Base-by-base conservation (phyloP, 306 rosid species). In the Alnus glutinosa region DNA sequence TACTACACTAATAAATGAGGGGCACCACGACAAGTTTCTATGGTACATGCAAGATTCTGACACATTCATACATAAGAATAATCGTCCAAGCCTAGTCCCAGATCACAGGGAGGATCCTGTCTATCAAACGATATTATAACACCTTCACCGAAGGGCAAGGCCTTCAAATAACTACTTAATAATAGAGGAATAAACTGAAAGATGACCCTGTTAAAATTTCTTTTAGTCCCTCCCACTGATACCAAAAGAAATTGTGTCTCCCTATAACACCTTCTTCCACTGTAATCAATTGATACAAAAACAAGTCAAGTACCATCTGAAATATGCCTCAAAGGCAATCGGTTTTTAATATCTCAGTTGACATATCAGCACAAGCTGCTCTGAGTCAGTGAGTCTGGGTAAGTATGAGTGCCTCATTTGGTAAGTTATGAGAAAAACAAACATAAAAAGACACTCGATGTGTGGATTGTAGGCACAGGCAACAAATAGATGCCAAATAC, bases 301-400 rank as follows among this genome's bases (percentile, higher is more conserved):
- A n/a, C 71, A 67, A 64, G 23, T 64, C 28, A 67, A 67, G 50
- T 37, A 67, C 72, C 18, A n/a, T 67, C 50, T 67, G 15, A 9
- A 15, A 39, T 67, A 67, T 51, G 50, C 28, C 49, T 42, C 23
- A 39, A 66, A 39, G 30, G 30, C 47, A 64, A 64, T 36, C 15
- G 9, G 4, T 67, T 39, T 18, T 39, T 67, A 9, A 37, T 37
- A 18, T 16, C 39, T 67, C 30, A 16, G 50, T 39, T 4, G 49
- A 68, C 72, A 9, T 68, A 44, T 68, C 72, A 68, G 72, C 34
- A 68, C 32, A 62, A 57, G 32, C 69, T 62, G 50, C 52, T 68
- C 3, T 42, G 48, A 59, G 34, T 59, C 4, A 28, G 16, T 10
- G 66, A 59, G 63, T 16, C 58, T 5, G n/a, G 58, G 32, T 48